These are phyloP conservation scores for Fonsecaea nubica DNA, from an alignment of 2,329 filamentous ascomycete genomes.

Conservation along the genomic window DNA sequence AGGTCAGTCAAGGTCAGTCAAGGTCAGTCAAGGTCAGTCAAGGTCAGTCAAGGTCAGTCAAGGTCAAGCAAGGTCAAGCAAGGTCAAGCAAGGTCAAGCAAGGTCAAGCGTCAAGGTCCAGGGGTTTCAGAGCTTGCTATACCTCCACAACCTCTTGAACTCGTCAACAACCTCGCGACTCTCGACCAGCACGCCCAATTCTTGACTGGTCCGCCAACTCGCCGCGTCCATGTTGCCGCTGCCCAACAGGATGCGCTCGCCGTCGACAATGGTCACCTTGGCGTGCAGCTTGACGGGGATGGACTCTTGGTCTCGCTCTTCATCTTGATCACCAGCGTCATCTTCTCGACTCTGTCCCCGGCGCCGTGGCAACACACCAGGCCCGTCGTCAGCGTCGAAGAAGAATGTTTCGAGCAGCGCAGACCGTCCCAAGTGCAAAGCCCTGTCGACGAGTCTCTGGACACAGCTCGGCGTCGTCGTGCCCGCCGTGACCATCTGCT, in stretches of 20 bases:
- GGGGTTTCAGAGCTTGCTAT: slow-evolving; percentile 19
- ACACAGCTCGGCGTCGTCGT: slow-evolving; percentile 74
- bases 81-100: no score
- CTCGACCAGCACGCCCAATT: slow-evolving; percentile 71
- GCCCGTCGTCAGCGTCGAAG: slow-evolving; percentile 33
- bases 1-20: no score
- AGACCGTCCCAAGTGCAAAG: slow-evolving; percentile 20
- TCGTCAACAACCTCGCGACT: slow-evolving; percentile 48
- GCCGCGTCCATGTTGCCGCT: slow-evolving; percentile 86
- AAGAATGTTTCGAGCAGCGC: slow-evolving; percentile 36
- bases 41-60: neutral
- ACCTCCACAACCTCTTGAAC: slow-evolving; percentile 40
- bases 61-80: neutral
- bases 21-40: no score
- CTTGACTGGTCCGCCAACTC: slow-evolving; percentile 86
- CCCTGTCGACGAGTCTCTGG: slow-evolving; percentile 42
- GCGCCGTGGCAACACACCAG: neutral
- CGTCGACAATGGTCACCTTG: slow-evolving; percentile 77
- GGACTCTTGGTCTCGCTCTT: slow-evolving; percentile 7
- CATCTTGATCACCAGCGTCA: neutral
- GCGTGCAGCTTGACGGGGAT: slow-evolving; percentile 67
- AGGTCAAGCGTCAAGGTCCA: no score
- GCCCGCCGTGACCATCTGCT: slow-evolving; percentile 80
- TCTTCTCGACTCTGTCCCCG: neutral
- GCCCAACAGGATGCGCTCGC: slow-evolving; percentile 70